Evolutionary conservation across 129 eudicot genomes (phyloP).

Genomic region (Arctium minus): DNA sequence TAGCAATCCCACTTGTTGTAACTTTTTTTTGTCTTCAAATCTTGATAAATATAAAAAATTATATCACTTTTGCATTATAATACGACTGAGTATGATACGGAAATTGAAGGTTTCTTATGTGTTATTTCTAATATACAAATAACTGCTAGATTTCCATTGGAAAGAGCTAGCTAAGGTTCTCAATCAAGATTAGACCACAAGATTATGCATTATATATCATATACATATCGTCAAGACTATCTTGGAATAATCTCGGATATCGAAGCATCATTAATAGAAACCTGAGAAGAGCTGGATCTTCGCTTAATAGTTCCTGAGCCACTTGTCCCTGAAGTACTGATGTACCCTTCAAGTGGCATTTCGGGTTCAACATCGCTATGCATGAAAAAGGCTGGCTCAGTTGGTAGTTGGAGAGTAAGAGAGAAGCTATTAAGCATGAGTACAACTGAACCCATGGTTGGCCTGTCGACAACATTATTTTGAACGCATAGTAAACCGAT

Average conservation of each 20-base stretch:
- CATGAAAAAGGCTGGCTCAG: too few relatives aligned
- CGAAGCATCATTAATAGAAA: background rate
- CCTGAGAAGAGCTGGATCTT: background rate
- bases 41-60: too few relatives aligned
- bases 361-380: too few relatives aligned
- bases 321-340: background rate
- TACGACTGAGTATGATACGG: background rate
- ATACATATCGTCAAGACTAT: background rate
- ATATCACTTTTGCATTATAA: background rate
- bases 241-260: background rate
- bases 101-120: background rate
- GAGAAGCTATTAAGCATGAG: too few relatives aligned
- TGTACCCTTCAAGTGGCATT: background rate
- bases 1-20: too few relatives aligned
- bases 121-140: background rate
- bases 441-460: too few relatives aligned
- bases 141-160: background rate
- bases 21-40: too few relatives aligned
- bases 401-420: too few relatives aligned
- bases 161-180: background rate
- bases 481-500: too few relatives aligned
- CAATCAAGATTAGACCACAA: background rate
- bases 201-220: background rate
- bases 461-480: too few relatives aligned
- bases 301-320: background rate